Base-by-base conservation (phyloP, 2,329 filamentous ascomycete species). In the Pezicula carpinea region DNA sequence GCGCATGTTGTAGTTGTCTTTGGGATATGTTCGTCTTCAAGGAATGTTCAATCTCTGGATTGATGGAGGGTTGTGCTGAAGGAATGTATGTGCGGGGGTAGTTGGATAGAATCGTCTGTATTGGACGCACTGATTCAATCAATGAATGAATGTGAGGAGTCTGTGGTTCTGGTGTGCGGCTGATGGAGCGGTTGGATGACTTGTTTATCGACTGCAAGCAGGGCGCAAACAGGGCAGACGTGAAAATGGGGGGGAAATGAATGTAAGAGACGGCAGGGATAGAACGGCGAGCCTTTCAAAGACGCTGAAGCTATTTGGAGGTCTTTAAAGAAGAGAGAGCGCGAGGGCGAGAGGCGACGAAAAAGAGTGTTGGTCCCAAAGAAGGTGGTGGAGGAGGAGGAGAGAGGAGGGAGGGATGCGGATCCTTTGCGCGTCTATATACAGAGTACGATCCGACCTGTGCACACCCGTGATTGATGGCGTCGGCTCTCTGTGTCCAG, bases 1-100 rank as follows among this genome's bases (percentile, higher is more conserved):
- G 49, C 54, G 60, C 60, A 62, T 63, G 18, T 50, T 52, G 44
- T 39, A 31, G 18, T 43, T 33, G 18, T 23, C 17, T 44, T 44
- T 35, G 19, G 21, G 23, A 18, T 33, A 29, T 7, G 11, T 34
- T 44, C 40, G 19, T 52, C 35, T n/a, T 33, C 33, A 39, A 39
- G 7, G 34, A 43, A 26, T 44, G 46, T 46, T 35, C 11, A 6
- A 7, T 8, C 3, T 35, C n/a, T 15, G 14, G 33, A 7, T 19
- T 14, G n/a, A 19, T 7, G 33, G 5, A 35, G 33, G 26, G 36
- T 34, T 43, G 31, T 11, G 43, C 23, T 13, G 47, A 54, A 31
- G 29, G 33, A 19, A 35, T 35, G 34, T 15, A 38, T 13, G 21
- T 18, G 35, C 17, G 35, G 35, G 17, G 35, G n/a, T 38, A 15